Base-by-base conservation (phyloP, 768 basidiomycete genomes). In the Strobilomyces echinocephalus region DNA sequence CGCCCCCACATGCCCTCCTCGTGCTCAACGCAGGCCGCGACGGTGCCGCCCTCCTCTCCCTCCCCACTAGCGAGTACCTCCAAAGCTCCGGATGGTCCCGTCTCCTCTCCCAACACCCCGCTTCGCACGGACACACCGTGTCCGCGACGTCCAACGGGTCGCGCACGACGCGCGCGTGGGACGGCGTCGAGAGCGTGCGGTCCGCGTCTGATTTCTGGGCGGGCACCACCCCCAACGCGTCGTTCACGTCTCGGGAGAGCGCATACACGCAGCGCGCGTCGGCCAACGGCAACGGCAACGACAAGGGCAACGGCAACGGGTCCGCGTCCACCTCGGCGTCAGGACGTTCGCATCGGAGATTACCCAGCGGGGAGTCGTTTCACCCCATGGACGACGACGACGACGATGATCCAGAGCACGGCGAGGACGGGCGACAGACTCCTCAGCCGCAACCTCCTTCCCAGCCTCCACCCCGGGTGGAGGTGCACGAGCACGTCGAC, bases 11-110 rank as follows among this genome's bases (percentile, higher is more conserved):
- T 61, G 84, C 89, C 0, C 74, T 93, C 0, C 82, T 92, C n/a
- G 79, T 93, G 24, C 88, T 85, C 3, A 76, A 91, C 61, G 91
- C 90, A 79, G 89, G 89, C 7, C 73, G 76, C 21, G 86, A 88
- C 45, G 90, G 90, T 11, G 87, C 86, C 1, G 91, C 90, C 0
- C 83, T 88, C 5, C 77, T 92, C 50, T 89, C 87, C 15, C 69
- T 92, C 8, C 91, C 90, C 0, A 91, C 90, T 0, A 79, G 80
- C 59, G 91, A 93, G 60, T 93, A 92, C 68, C 88, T 91, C 65
- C 91, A 93, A 58, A 84, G 84, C 59, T 89, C 88, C 0, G 84
- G 85, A 2, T 92, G 90, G 88, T n/a, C 31, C 18, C 49, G 45
- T 53, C 50, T 30, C 34, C 46, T 50, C n/a, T 4, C 16, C 6